A percentile compares a stretch with the other conserved stretches of the same genome.
These are phyloP conservation scores for Ganoderma lingzhi DNA, from an alignment of 1,284 basidiomycete genomes.

Conservation along the genomic window DNA sequence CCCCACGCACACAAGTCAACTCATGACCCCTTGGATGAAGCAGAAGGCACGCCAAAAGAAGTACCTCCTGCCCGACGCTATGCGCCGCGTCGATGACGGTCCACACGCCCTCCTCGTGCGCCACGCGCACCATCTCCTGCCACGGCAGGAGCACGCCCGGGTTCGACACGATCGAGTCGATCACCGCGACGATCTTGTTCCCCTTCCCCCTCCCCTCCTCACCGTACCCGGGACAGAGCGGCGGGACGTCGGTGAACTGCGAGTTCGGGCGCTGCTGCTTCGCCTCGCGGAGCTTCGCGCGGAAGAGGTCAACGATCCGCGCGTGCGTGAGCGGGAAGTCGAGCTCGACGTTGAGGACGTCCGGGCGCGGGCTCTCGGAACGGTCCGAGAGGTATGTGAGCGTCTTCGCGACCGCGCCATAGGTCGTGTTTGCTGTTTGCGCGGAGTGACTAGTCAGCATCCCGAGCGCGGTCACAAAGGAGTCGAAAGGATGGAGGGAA, in stretches of 20 bases:
- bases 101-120: constrained; percentile 71
- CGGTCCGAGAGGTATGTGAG: constrained; percentile 68
- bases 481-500: neutral
- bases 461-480: too few species aligned
- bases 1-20: neutral
- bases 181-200: constrained; percentile 71
- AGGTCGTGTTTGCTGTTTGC: constrained; percentile 54
- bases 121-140: constrained; percentile 78
- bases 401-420: constrained; percentile 65
- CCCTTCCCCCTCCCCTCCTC: constrained; percentile 29
- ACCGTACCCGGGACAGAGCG: constrained; percentile 26
- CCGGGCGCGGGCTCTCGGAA: constrained; percentile 35
- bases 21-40: neutral
- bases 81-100: constrained; percentile 88
- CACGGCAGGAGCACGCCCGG: constrained; percentile 84
- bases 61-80: constrained; percentile 65
- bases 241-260: constrained; percentile 37
- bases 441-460: neutral
- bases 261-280: constrained; percentile 45
- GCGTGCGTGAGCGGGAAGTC: constrained; percentile 65
- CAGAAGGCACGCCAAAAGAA: neutral
- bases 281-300: constrained; percentile 45
- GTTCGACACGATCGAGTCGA: constrained; percentile 77
- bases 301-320: constrained; percentile 65
- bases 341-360: constrained; percentile 27